These are phyloP conservation scores for Komagataella phaffii DNA, from an alignment of 805 yeast species.

Conservation along the genomic window DNA sequence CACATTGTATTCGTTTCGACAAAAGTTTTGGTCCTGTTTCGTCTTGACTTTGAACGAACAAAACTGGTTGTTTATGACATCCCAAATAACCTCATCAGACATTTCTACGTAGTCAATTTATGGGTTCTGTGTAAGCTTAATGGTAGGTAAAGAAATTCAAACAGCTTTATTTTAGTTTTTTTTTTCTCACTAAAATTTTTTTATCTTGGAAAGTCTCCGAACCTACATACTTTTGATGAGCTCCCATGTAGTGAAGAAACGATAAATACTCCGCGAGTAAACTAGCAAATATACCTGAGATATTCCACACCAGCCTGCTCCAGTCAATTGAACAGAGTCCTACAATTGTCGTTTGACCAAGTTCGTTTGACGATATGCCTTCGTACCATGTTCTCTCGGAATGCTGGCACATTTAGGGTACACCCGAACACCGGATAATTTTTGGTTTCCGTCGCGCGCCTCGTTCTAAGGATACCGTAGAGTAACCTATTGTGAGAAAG, in stretches of 20 bases:
- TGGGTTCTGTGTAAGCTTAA: not conserved
- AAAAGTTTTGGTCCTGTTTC: constrained; percentile 79
- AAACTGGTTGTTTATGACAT: constrained; percentile 87
- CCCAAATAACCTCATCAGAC: constrained; percentile 70
- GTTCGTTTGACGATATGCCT: not conserved
- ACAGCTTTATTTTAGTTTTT: not conserved
- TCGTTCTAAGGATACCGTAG: not conserved
- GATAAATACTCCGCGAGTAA: too few species aligned
- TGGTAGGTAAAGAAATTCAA: not conserved
- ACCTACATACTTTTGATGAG: not conserved
- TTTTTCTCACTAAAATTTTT: not conserved
- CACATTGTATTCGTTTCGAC: constrained; percentile 93
- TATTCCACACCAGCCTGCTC: too few species aligned
- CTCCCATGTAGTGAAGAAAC: not conserved
- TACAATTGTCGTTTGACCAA: not conserved
- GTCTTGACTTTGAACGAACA: constrained; percentile 91
- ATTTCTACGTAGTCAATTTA: not conserved
- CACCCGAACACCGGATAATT: not conserved
- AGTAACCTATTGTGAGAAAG: not conserved
- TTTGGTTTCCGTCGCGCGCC: not conserved
- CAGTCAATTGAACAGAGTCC: not conserved
- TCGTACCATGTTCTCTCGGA: not conserved
- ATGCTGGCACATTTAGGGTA: not conserved
- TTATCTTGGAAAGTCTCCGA: not conserved
- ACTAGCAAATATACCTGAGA: too few species aligned